Percentiles rank a stretch among this genome's conserved stretches.
Evolutionary conservation across 2,329 filamentous ascomycete genomes (phyloP).

Genomic region (Madurella fahalii): DNA sequence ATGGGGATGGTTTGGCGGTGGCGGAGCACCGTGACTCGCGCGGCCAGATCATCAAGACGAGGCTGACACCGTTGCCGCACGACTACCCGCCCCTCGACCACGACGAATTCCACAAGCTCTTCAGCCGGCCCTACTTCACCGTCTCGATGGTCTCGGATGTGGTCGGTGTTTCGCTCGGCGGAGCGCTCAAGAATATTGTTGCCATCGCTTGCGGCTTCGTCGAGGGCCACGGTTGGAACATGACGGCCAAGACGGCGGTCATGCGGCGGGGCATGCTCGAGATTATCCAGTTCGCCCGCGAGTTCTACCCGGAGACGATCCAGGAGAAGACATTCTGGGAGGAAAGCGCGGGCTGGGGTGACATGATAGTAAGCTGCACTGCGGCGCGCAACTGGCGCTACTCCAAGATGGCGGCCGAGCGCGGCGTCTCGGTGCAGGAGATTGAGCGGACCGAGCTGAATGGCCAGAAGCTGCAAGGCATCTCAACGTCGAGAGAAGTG

Average conservation of each 20-base stretch:
- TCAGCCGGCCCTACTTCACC: conserved; percentile 97
- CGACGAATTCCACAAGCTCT: conserved; percentile 74
- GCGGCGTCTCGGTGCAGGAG: conserved; percentile 75
- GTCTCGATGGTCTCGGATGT: conserved; percentile 91
- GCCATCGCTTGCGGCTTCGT: conserved; percentile 93
- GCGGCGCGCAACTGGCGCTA: conserved; percentile 93
- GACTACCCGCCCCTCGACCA: conserved; percentile 88
- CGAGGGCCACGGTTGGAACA: conserved; percentile 92
- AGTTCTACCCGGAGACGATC: conserved; percentile 83
- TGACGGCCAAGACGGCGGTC: conserved; percentile 97
- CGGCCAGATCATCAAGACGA: conserved; percentile 62
- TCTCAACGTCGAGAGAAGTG: conserved; percentile 85
- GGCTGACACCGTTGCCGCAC: conserved; percentile 69
- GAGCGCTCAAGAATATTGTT: conserved; percentile 95
- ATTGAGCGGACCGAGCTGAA: conserved; percentile 88
- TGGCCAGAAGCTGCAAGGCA: conserved; percentile 95
- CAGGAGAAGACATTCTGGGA: conserved; percentile 89
- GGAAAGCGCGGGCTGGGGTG: conserved; percentile 89
- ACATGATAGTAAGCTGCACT: conserved; percentile 89
- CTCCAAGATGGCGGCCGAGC: conserved; percentile 80
- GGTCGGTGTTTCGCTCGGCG: conserved; percentile 91
- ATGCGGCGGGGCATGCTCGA: conserved; percentile 95
- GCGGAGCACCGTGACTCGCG: conserved; percentile 64
- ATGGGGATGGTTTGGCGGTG: conserved; percentile 38
- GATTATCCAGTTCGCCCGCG: conserved; percentile 92